phyloP scores from a whole-genome alignment of 345 rosid species.

The Hevea brasiliensis region DNA sequence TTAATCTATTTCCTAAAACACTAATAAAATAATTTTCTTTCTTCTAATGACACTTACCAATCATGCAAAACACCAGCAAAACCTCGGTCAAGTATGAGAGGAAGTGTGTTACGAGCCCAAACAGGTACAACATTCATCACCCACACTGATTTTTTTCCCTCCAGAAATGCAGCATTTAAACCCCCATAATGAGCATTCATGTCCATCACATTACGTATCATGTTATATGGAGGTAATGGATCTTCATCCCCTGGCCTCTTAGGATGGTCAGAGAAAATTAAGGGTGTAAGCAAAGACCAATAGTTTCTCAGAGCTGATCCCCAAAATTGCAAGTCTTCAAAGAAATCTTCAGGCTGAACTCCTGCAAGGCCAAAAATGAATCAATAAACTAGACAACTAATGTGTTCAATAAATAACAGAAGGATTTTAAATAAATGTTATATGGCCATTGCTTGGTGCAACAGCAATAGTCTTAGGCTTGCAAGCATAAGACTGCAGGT shows the following conservation, averaged over 20 bases:
- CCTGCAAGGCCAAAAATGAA: slow-evolving; percentile 52
- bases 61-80: slow-evolving; percentile 90
- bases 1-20: slow-evolving; percentile 10
- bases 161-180: slow-evolving; percentile 71
- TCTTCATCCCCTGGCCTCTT: slow-evolving; percentile 99
- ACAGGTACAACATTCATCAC: slow-evolving; percentile 96
- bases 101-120: slow-evolving; percentile 67
- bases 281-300: slow-evolving; percentile 95
- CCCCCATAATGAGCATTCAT: slow-evolving; percentile 95
- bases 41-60: slow-evolving; percentile 50
- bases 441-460: not conserved
- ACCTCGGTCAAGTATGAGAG: slow-evolving; percentile 86
- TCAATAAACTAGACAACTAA: slow-evolving; percentile 19
- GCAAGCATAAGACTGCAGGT: not conserved
- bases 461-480: not conserved
- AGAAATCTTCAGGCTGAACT: slow-evolving; percentile 68
- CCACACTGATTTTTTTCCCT: slow-evolving; percentile 78
- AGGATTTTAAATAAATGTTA: not conserved
- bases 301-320: slow-evolving; percentile 72
- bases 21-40: slow-evolving; percentile 1
- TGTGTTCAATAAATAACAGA: not conserved
- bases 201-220: slow-evolving; percentile 98
- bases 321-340: slow-evolving; percentile 68
- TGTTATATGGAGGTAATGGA: slow-evolving; percentile 91
- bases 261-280: slow-evolving; percentile 98